phyloP scores from a whole-genome alignment of 2,329 filamentous ascomycete species.

The Sarocladium kiliense region DNA sequence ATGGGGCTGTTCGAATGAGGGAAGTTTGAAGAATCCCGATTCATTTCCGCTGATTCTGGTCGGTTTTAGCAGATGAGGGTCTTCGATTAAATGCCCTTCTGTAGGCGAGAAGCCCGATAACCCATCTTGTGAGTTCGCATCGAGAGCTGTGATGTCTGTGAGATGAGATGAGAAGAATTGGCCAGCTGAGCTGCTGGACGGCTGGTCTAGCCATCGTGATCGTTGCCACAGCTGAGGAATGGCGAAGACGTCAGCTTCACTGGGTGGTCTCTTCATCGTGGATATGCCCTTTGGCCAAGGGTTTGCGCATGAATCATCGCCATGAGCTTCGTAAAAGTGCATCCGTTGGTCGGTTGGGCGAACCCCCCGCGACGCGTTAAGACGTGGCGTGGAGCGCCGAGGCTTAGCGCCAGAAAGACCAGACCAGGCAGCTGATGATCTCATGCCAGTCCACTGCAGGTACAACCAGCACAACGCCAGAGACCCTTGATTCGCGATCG shows the following conservation, averaged over 20 bases:
- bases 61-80: background rate
- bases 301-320: background rate
- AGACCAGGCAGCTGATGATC: constrained; percentile 8
- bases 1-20: constrained; percentile 13
- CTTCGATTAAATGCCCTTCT: background rate
- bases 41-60: constrained; percentile 16
- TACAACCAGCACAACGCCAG: background rate
- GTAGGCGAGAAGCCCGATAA: background rate
- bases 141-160: background rate
- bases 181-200: constrained; percentile 13
- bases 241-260: constrained; percentile 52
- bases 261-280: background rate
- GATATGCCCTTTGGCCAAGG: background rate
- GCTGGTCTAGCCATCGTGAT: constrained; percentile 42
- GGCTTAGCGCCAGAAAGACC: background rate
- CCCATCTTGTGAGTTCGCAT: background rate
- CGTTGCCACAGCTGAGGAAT: constrained; percentile 56
- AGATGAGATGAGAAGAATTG: constrained; percentile 36
- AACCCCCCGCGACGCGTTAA: constrained; percentile 2
- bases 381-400: background rate
- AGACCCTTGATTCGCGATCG: background rate
- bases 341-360: background rate
- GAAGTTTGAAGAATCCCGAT: constrained; percentile 40
- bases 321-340: background rate
- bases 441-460: constrained; percentile 6